Evolutionary conservation across 768 basidiomycete genomes (phyloP).

Genomic region (Rhodotorula graminis): DNA sequence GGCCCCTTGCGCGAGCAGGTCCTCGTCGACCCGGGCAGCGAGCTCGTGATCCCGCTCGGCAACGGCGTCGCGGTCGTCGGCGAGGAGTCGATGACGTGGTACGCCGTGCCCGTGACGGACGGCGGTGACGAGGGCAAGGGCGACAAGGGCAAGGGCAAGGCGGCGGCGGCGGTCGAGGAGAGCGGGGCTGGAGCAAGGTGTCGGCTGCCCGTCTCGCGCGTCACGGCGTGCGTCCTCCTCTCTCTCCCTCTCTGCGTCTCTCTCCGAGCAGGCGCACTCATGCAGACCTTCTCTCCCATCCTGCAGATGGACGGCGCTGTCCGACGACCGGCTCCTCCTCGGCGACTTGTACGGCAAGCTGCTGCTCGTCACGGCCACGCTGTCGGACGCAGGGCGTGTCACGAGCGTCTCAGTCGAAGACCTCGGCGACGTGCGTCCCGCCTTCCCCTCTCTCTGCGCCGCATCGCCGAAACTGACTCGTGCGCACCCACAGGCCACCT

Average conservation of each 20-base stretch:
- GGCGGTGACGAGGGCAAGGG: neutral
- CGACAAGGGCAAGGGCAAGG: slow-evolving; percentile 23
- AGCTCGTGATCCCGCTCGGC: slow-evolving; percentile 30
- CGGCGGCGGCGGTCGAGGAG: too few species aligned
- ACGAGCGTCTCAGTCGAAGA: slow-evolving; percentile 52
- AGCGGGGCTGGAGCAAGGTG: neutral
- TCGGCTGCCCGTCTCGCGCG: slow-evolving; percentile 30
- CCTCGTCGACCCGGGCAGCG: slow-evolving; percentile 36
- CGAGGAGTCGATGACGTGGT: slow-evolving; percentile 36
- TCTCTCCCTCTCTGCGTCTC: neutral
- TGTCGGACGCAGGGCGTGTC: neutral
- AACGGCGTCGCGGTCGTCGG: slow-evolving; percentile 42
- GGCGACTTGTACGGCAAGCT: slow-evolving; percentile 39
- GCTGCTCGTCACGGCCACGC: neutral
- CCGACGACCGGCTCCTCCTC: slow-evolving; percentile 21
- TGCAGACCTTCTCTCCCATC: neutral
- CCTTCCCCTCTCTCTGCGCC: too few species aligned
- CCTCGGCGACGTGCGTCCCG: slow-evolving; percentile 59
- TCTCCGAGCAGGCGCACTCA: too few species aligned
- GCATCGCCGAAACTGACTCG: slow-evolving; percentile 54
- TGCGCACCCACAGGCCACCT: slow-evolving; percentile 50
- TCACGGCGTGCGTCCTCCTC: slow-evolving; percentile 30
- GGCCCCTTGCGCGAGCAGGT: slow-evolving; percentile 10
- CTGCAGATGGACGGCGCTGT: neutral
- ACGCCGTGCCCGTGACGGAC: neutral